A percentile compares a stretch with the other conserved stretches of the same genome.
phyloP scores from a whole-genome alignment of 2,329 filamentous ascomycete genomes.

The Fusarium sp. region DNA sequence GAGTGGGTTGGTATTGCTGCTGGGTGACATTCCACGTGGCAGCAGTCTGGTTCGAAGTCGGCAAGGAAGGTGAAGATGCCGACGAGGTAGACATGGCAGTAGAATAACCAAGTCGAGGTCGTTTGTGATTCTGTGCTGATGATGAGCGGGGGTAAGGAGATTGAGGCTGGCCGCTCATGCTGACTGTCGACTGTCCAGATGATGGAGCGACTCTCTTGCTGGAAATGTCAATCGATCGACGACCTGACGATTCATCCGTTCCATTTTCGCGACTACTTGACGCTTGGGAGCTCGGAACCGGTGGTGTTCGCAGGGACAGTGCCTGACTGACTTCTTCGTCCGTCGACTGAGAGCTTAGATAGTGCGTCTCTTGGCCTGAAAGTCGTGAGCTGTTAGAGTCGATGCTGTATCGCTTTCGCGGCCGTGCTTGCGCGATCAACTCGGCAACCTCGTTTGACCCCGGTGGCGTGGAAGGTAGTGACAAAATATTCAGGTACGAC shows the following conservation, averaged over 20 bases:
- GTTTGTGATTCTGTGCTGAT: conserved; percentile 1
- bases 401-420: neutral
- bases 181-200: conserved; percentile 15
- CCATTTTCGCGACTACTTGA: neutral
- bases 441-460: neutral
- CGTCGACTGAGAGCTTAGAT: neutral
- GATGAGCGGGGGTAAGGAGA: neutral
- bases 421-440: neutral
- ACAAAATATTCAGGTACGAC: neutral
- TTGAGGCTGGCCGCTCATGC: neutral
- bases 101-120: conserved; percentile 6
- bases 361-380: neutral
- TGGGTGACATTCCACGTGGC: neutral
- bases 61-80: neutral
- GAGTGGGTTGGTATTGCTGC: neutral
- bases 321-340: neutral
- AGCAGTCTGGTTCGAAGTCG: neutral
- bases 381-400: neutral
- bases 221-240: neutral
- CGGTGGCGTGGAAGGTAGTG: conserved; percentile 5
- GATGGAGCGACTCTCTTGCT: conserved; percentile 16
- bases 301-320: conserved; percentile 7
- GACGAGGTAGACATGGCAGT: neutral
- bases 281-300: neutral
- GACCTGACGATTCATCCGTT: neutral